Percentiles rank a stretch among this genome's conserved stretches.
Conservation (phyloP, 2,329 filamentous ascomycete species). For the Fusarium albidum region DNA sequence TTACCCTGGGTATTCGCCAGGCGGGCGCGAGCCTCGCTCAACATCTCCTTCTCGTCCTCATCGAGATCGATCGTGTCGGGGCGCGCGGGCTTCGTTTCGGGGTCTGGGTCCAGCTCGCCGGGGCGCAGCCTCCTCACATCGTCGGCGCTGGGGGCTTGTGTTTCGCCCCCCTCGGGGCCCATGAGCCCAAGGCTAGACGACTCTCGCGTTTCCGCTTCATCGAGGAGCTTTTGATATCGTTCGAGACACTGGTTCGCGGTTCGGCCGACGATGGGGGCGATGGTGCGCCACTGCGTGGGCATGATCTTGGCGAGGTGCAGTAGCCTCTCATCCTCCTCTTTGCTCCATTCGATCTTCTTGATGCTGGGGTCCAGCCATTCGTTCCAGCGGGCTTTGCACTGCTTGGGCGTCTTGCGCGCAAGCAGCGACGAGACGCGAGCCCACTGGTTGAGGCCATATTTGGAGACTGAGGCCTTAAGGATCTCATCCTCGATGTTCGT, state of each 20-base stretch:
- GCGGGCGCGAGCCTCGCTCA: conserved; percentile 95
- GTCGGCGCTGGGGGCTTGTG: conserved; percentile 87
- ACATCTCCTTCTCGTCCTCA: conserved; percentile 99
- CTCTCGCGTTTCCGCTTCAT: conserved; percentile 93
- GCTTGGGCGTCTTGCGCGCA: conserved; percentile 96
- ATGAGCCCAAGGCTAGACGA: conserved; percentile 83
- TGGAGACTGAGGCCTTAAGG: conserved; percentile 92
- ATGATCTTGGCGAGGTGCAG: conserved; percentile 97
- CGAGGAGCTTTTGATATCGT: conserved; percentile 93
- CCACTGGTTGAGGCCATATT: conserved; percentile 98
- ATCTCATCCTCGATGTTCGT: conserved; percentile 91
- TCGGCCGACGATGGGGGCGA: conserved; percentile 93
- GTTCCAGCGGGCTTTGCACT: conserved; percentile 98
- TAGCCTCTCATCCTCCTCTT: conserved; percentile 97
- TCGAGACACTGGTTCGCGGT: conserved; percentile 98
- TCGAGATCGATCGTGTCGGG: conserved; percentile 98
- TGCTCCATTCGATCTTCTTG: conserved; percentile 98
- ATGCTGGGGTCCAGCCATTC: conserved; percentile 99
- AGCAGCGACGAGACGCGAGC: conserved; percentile 96
- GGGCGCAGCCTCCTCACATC: conserved; percentile 89
- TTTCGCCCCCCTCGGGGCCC: conserved; percentile 87
- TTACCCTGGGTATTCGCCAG: conserved; percentile 98
- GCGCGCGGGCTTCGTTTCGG: conserved; percentile 92
- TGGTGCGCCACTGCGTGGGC: conserved; percentile 99
- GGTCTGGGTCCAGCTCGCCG: conserved; percentile 96